These are phyloP conservation scores for Boletales sp. DNA, from an alignment of 768 basidiomycete genomes.

Conservation along the genomic window DNA sequence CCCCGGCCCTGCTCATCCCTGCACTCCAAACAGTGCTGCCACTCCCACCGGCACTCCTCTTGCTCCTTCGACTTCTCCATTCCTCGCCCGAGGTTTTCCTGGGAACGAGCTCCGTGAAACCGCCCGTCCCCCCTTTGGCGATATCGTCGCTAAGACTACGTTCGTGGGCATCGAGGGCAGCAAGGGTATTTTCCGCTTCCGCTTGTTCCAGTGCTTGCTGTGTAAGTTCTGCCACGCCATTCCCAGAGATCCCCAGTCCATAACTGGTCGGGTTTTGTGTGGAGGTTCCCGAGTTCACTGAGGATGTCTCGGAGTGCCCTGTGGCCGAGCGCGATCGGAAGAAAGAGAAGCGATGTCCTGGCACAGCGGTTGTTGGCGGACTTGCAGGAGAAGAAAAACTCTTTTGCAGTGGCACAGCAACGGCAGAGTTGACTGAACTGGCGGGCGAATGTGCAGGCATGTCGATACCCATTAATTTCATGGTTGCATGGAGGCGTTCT, in stretches of 20 bases:
- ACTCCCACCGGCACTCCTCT: conserved; percentile 55
- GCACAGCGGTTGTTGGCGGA: conserved; percentile 24
- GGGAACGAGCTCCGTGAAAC: conserved; percentile 74
- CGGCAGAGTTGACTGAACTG: conserved; percentile 17
- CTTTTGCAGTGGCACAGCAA: conserved; percentile 39
- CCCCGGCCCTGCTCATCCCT: conserved; percentile 66
- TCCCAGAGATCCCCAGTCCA: conserved; percentile 27
- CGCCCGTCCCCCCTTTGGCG: conserved; percentile 65
- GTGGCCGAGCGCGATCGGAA: conserved; percentile 54
- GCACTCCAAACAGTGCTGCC: conserved; percentile 87
- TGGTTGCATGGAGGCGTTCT: conserved; percentile 83
- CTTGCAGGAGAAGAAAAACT: conserved; percentile 37
- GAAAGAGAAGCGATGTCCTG: conserved; percentile 61
- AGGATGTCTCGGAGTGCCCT: conserved; percentile 44
- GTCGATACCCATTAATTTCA: conserved; percentile 92
- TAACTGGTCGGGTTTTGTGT: conserved; percentile 32
- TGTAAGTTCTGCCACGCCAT: conserved; percentile 48
- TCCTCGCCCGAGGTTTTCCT: conserved; percentile 44
- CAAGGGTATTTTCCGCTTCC: conserved; percentile 72
- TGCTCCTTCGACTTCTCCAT: conserved; percentile 52
- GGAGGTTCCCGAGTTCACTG: conserved; percentile 43
- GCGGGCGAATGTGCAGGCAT: conserved; percentile 50
- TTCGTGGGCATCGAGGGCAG: conserved; percentile 79
- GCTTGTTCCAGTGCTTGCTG: conserved; percentile 75
- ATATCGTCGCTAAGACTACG: conserved; percentile 68